phyloP scores from a whole-genome alignment of 768 basidiomycete species.

The Suillus clintonianus region DNA sequence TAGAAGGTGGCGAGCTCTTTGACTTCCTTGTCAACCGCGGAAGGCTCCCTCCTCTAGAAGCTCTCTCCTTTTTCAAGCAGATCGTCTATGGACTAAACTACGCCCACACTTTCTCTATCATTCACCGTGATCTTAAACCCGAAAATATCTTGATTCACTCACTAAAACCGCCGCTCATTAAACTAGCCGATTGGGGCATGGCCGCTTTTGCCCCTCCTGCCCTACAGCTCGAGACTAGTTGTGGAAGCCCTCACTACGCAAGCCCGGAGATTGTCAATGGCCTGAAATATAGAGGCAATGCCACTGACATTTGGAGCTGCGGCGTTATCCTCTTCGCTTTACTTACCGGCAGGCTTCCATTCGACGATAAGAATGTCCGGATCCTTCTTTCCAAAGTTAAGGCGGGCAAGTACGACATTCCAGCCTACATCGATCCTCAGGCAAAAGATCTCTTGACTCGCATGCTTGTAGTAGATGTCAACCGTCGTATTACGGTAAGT shows the following conservation, averaged over 20 bases:
- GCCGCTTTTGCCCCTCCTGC: conserved; percentile 90
- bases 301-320: conserved; percentile 96
- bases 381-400: conserved; percentile 85
- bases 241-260: conserved; percentile 96
- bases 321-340: conserved; percentile 93
- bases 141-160: conserved; percentile 95
- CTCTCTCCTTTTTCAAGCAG: conserved; percentile 91
- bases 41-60: conserved; percentile 76
- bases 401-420: conserved; percentile 82
- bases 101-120: conserved; percentile 96
- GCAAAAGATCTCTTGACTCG: conserved; percentile 81
- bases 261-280: conserved; percentile 96
- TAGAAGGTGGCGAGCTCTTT: conserved; percentile 95
- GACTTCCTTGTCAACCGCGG: conserved; percentile 93
- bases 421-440: conserved; percentile 74
- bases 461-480: conserved; percentile 89
- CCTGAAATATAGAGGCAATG: conserved; percentile 82
- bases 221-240: conserved; percentile 88
- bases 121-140: conserved; percentile 96
- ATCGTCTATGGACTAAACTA: conserved; percentile 95
- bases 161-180: conserved; percentile 78
- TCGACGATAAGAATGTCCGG: conserved; percentile 87
- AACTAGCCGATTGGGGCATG: conserved; percentile 99
- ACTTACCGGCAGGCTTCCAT: conserved; percentile 87
- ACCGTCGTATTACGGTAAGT: conserved; percentile 76